Conservation (phyloP, 805 yeast genomes). For the Candida dajiaensis region DNA sequence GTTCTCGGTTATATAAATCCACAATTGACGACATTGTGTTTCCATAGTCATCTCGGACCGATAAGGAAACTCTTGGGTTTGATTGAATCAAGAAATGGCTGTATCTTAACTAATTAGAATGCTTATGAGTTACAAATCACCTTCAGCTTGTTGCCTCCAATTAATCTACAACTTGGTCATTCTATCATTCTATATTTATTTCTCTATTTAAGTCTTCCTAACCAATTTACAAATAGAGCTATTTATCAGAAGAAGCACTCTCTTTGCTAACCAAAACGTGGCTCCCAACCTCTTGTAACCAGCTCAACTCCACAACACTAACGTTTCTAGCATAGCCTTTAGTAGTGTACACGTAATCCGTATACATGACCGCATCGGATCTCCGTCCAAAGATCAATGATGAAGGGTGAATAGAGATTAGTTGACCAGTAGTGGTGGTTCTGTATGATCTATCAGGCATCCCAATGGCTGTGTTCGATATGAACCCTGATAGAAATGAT, state of each 20-base stretch:
- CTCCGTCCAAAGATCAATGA: slow-evolving; percentile 78
- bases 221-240: too few species aligned
- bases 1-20: too few species aligned
- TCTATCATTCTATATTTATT: too few species aligned
- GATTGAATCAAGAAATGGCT: too few species aligned
- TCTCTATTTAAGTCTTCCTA: too few species aligned
- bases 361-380: slow-evolving; percentile 86
- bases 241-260: not conserved
- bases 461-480: slow-evolving; percentile 88
- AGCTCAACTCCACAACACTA: slow-evolving; percentile 70
- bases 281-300: slow-evolving; percentile 68
- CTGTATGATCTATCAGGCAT: slow-evolving; percentile 91
- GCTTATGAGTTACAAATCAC: too few species aligned
- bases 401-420: slow-evolving; percentile 86
- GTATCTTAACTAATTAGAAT: too few species aligned
- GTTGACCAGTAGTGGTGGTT: slow-evolving; percentile 78
- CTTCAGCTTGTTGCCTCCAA: too few species aligned
- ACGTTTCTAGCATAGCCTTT: slow-evolving; percentile 91
- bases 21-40: too few species aligned
- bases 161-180: too few species aligned
- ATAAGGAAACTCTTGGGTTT: too few species aligned
- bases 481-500: slow-evolving; percentile 76
- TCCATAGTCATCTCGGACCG: too few species aligned
- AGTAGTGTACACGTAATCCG: slow-evolving; percentile 88
- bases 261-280: slow-evolving; percentile 12